phyloP scores from a whole-genome alignment of 257 asterid genomes.

The Verbena officinalis region DNA sequence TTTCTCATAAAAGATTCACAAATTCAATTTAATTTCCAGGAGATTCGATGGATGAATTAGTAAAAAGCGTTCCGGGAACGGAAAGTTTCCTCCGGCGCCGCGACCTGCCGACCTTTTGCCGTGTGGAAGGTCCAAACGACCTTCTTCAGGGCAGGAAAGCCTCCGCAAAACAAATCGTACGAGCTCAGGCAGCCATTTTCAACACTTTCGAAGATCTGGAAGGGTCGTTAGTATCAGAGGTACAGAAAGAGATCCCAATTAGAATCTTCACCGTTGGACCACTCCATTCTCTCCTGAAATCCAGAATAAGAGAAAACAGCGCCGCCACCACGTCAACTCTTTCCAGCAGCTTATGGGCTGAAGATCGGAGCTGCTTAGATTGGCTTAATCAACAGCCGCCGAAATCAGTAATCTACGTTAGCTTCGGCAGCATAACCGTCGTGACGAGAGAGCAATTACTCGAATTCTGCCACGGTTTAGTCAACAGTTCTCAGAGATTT shows the following conservation, averaged over 20 bases:
- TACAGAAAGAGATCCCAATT: conserved; percentile 26
- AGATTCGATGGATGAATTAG: conserved; percentile 24
- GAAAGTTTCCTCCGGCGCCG: conserved; percentile 39
- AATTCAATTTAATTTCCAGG: conserved; percentile 12
- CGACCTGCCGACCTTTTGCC: conserved; percentile 33
- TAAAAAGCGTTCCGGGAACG: conserved; percentile 36
- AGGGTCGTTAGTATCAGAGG: conserved; percentile 25
- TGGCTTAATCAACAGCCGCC: conserved; percentile 30
- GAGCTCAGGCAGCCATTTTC: conserved; percentile 31
- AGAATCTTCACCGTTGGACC: neutral
- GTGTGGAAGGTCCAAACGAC: too few species aligned
- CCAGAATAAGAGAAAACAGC: conserved; percentile 11
- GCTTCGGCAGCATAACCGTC: conserved; percentile 39
- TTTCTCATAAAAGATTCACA: too few species aligned
- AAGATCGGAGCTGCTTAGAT: conserved; percentile 30
- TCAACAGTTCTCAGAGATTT: conserved; percentile 34
- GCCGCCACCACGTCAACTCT: neutral
- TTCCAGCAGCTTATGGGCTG: conserved; percentile 37
- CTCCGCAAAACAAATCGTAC: conserved; percentile 15
- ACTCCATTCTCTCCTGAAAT: conserved; percentile 35
- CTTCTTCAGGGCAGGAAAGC: conserved; percentile 6
- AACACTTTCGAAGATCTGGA: conserved; percentile 41
- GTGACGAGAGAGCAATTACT: conserved; percentile 32
- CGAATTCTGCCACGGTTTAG: conserved; percentile 41
- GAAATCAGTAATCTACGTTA: conserved; percentile 39